Conservation (phyloP, 2,329 filamentous ascomycete genomes). For the Lachnellula occidentalis region DNA sequence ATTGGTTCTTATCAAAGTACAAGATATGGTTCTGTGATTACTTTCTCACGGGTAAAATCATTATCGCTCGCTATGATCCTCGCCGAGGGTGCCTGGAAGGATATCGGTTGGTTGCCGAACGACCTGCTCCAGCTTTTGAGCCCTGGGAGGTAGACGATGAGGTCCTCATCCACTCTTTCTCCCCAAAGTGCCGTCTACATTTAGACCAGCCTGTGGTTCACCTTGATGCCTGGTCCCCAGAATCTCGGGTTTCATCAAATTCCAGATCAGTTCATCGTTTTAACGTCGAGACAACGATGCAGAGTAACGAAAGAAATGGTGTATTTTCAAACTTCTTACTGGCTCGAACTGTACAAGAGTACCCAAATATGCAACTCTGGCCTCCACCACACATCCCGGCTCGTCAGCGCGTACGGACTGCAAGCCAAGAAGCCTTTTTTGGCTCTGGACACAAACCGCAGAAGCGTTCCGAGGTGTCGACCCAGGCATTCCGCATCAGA, state of each 20-base stretch:
- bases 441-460: slow-evolving; percentile 42
- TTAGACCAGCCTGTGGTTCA: slow-evolving; percentile 67
- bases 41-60: slow-evolving; percentile 65
- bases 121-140: slow-evolving; percentile 48
- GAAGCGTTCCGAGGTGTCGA: slow-evolving; percentile 54
- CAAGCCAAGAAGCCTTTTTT: slow-evolving; percentile 39
- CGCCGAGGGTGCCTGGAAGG: slow-evolving; percentile 71
- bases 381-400: slow-evolving; percentile 68
- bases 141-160: slow-evolving; percentile 60
- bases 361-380: slow-evolving; percentile 55
- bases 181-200: slow-evolving; percentile 65
- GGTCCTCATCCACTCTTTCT: slow-evolving; percentile 67
- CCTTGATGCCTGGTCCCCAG: slow-evolving; percentile 35
- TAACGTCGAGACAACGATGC: slow-evolving; percentile 46
- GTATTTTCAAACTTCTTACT: slow-evolving; percentile 66
- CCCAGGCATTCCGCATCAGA: slow-evolving; percentile 66
- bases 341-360: slow-evolving; percentile 44
- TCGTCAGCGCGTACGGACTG: slow-evolving; percentile 39
- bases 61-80: slow-evolving; percentile 73
- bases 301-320: slow-evolving; percentile 38
- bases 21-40: slow-evolving; percentile 84
- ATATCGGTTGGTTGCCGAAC: slow-evolving; percentile 66
- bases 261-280: slow-evolving; percentile 35
- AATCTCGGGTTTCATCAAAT: slow-evolving; percentile 13
- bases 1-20: slow-evolving; percentile 77